Percentiles rank a stretch among this genome's conserved stretches.
These are phyloP conservation scores for Niveomyces coronatus DNA, from an alignment of 2,329 filamentous ascomycete species.

Conservation along the genomic window DNA sequence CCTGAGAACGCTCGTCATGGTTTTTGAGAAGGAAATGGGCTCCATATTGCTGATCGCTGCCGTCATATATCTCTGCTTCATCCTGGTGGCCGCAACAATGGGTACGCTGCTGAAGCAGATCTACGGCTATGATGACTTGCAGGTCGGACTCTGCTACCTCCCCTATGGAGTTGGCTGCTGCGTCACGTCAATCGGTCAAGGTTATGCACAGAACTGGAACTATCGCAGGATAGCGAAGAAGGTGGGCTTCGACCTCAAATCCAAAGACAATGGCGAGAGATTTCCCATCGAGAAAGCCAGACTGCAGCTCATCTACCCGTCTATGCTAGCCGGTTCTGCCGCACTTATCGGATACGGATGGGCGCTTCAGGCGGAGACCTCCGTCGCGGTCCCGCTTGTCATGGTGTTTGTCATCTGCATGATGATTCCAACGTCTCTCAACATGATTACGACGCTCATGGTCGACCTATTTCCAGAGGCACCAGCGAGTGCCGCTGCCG, in stretches of 20 bases:
- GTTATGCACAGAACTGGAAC: conserved; percentile 54
- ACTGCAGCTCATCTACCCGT: conserved; percentile 42
- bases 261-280: conserved; percentile 38
- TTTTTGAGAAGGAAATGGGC: conserved; percentile 48
- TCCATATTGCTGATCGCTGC: conserved; percentile 42
- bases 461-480: conserved; percentile 52
- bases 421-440: conserved; percentile 51
- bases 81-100: conserved; percentile 42
- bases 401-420: conserved; percentile 47
- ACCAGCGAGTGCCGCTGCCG: conserved; percentile 52
- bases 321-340: conserved; percentile 42
- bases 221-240: conserved; percentile 56
- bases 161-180: conserved; percentile 43
- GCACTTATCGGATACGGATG: conserved; percentile 48
- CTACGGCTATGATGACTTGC: conserved; percentile 39
- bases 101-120: conserved; percentile 40
- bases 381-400: conserved; percentile 44
- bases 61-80: conserved; percentile 46
- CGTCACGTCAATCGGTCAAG: conserved; percentile 40
- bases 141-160: conserved; percentile 44
- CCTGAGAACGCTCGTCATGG: conserved; percentile 40
- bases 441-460: conserved; percentile 51
- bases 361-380: conserved; percentile 40
- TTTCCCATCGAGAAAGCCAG: conserved; percentile 48
- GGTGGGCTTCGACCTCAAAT: conserved; percentile 50